These are phyloP conservation scores for Calonectria henricotiae DNA, from an alignment of 2,329 filamentous ascomycete species.

Conservation along the genomic window DNA sequence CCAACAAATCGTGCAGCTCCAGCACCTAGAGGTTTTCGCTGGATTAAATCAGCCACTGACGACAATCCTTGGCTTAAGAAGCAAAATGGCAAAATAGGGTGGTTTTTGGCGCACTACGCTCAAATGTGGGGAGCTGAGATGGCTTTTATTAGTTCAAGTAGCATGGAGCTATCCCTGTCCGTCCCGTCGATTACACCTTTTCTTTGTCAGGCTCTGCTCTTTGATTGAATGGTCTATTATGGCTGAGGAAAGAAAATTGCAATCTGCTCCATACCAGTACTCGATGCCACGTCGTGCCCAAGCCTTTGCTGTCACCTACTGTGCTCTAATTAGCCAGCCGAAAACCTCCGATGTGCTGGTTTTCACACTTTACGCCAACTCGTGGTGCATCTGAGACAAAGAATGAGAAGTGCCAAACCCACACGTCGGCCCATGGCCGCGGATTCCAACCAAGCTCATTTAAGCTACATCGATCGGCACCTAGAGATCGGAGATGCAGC, in stretches of 20 bases:
- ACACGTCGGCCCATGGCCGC: neutral
- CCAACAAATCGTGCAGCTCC: constrained; percentile 12
- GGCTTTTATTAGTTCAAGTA: neutral
- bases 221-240: neutral
- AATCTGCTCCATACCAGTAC: neutral
- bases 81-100: constrained; percentile 7
- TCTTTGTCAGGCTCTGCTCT: neutral
- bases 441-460: constrained; percentile 3
- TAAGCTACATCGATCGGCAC: constrained; percentile 22
- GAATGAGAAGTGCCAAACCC: neutral
- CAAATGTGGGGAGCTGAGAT: constrained; percentile 9
- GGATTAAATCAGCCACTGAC: constrained; percentile 18
- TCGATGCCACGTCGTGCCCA: neutral
- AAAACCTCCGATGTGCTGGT: neutral
- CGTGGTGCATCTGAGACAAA: neutral
- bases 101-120: neutral
- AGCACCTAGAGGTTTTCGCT: neutral
- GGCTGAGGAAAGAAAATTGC: neutral
- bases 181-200: neutral
- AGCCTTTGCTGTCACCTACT: neutral
- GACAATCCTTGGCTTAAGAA: constrained; percentile 10
- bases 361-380: neutral
- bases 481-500: neutral
- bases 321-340: neutral
- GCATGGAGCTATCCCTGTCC: neutral